Conservation (phyloP, 108 stramenopile genomes). For the Hondaea fermentalgiana region DNA sequence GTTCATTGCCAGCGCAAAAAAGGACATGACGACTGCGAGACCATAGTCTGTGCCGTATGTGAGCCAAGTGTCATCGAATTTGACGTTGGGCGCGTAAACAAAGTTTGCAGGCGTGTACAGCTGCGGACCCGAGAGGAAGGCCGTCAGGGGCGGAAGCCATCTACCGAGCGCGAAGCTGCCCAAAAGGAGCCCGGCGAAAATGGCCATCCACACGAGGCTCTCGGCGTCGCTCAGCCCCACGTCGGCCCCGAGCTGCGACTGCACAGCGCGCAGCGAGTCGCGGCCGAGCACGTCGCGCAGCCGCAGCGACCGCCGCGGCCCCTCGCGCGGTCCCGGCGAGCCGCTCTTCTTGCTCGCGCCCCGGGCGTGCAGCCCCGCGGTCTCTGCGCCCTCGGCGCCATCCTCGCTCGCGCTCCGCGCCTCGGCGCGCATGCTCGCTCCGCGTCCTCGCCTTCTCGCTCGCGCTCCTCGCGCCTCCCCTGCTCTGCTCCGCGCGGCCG, state of each 20-base stretch:
- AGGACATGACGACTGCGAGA: slow-evolving; percentile 52
- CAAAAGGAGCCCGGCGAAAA: not conserved
- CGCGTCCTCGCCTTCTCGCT: no score
- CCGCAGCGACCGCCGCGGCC: no score
- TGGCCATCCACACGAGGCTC: not conserved
- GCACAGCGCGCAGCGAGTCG: not conserved
- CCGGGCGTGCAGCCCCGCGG: no score
- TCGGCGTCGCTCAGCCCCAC: not conserved
- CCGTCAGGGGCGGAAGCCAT: not conserved
- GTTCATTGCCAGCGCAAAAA: not conserved
- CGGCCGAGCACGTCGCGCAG: no score
- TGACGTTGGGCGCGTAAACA: not conserved
- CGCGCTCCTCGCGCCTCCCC: no score
- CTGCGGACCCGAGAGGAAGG: not conserved
- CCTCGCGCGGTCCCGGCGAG: no score
- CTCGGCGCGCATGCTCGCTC: no score
- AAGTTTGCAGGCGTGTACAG: not conserved
- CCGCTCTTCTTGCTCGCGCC: no score
- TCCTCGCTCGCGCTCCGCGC: no score
- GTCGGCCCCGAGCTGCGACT: not conserved
- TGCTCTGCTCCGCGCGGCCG: no score
- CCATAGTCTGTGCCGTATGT: slow-evolving; percentile 74
- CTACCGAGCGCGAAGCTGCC: not conserved
- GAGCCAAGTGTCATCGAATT: slow-evolving; percentile 67
- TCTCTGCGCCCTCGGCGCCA: no score